Evolutionary conservation across 129 eudicot species (phyloP).

Genomic region (Glebionis coronaria): DNA sequence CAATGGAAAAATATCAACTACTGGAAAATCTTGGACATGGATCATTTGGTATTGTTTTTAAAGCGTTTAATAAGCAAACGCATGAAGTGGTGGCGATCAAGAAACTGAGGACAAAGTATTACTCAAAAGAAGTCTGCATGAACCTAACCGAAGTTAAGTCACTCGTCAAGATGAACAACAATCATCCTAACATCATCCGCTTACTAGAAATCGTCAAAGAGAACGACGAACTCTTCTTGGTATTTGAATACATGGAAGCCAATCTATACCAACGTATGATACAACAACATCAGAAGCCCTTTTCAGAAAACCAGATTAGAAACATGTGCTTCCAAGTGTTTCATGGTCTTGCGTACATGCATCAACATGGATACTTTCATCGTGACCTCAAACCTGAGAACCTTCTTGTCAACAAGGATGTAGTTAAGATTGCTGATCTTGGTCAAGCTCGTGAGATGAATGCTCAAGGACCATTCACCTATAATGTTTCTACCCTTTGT

Average conservation of each 20-base stretch:
- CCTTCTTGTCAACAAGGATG: neutral
- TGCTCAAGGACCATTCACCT: neutral
- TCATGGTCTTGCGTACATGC: constrained; percentile 15
- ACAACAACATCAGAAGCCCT: neutral
- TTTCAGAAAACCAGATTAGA: neutral
- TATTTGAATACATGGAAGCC: constrained; percentile 16
- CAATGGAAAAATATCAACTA: neutral
- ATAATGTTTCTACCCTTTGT: constrained; percentile 9
- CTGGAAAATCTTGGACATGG: constrained; percentile 7
- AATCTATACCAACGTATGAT: neutral
- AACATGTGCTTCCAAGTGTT: neutral
- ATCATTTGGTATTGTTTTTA: constrained; percentile 11
- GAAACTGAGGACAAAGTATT: neutral
- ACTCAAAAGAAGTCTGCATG: constrained; percentile 7
- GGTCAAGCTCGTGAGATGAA: constrained; percentile 10
- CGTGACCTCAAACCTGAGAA: constrained; percentile 5
- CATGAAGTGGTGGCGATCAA: constrained; percentile 23
- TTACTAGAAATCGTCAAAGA: neutral
- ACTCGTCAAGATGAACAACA: neutral
- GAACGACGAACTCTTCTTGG: neutral
- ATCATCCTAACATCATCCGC: constrained; percentile 12
- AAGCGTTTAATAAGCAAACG: neutral
- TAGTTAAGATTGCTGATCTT: constrained; percentile 15
- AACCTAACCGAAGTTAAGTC: constrained; percentile 9
- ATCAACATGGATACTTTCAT: neutral